Conservation (phyloP, 148 eudicot genomes). For the Camellia lanceoleosa region DNA sequence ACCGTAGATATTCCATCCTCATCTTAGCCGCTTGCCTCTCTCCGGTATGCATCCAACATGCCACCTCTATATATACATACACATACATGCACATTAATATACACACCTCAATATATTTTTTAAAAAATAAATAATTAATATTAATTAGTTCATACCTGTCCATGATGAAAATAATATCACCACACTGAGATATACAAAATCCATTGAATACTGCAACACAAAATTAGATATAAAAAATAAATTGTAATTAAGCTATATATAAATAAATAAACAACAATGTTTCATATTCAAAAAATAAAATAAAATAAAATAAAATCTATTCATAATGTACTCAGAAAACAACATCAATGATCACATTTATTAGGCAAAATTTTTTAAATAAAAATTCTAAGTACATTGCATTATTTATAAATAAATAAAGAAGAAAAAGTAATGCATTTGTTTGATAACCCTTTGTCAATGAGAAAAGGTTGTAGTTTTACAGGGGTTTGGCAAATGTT, state of each 20-base stretch:
- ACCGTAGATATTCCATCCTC: conserved; percentile 83
- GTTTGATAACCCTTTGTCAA: too few relatives aligned
- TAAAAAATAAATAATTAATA: background rate
- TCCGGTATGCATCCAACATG: conserved; percentile 94
- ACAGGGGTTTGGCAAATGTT: too few relatives aligned
- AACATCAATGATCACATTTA: too few relatives aligned
- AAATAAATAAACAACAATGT: background rate
- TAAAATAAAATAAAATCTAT: too few relatives aligned
- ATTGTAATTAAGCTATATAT: too few relatives aligned
- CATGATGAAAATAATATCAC: conserved; percentile 86
- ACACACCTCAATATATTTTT: background rate
- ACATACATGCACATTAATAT: background rate
- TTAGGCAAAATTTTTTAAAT: too few relatives aligned
- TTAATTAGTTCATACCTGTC: conserved; percentile 52
- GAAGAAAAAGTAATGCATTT: too few relatives aligned
- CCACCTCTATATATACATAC: conserved; percentile 51
- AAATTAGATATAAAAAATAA: background rate
- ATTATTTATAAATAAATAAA: too few relatives aligned
- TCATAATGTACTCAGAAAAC: too few relatives aligned
- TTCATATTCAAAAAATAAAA: background rate
- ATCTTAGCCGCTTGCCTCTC: conserved; percentile 95
- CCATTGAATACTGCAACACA: conserved; percentile 83
- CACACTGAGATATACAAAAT: conserved; percentile 87
- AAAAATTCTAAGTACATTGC: too few relatives aligned
- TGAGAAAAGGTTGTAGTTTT: too few relatives aligned